Evolutionary conservation across 106 monocot genomes (phyloP).

Genomic region (Platanthera zijinensis): DNA sequence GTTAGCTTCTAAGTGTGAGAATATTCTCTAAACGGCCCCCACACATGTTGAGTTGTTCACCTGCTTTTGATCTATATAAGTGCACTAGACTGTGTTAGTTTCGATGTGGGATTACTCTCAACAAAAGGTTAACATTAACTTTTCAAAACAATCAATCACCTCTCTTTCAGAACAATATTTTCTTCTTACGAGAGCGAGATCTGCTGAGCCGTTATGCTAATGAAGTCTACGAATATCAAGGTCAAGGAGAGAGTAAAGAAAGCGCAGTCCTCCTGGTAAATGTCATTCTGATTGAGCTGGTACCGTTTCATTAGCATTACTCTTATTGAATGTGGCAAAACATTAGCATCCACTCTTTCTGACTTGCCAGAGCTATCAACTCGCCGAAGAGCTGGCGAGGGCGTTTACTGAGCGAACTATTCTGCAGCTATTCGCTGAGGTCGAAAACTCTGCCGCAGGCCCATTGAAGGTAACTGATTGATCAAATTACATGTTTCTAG

Average conservation of each 20-base stretch:
- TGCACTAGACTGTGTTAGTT: too few relatives aligned
- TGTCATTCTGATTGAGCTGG: neutral
- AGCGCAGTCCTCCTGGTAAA: constrained; percentile 57
- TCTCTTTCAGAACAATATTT: constrained; percentile 39
- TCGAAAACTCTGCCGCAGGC: constrained; percentile 30
- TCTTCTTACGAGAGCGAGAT: constrained; percentile 76
- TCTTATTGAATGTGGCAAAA: neutral
- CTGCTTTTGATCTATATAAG: too few relatives aligned
- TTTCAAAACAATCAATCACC: neutral
- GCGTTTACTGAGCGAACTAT: constrained; percentile 76
- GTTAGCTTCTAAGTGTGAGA: too few relatives aligned
- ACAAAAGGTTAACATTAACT: neutral
- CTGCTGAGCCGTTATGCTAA: constrained; percentile 45
- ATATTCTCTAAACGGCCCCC: too few relatives aligned
- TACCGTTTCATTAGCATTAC: neutral
- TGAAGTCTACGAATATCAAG: constrained; percentile 56
- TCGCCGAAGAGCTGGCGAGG: constrained; percentile 72
- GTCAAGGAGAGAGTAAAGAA: constrained; percentile 63
- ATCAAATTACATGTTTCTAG: neutral
- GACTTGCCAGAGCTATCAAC: constrained; percentile 66
- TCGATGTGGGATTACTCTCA: too few relatives aligned
- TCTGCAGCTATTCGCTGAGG: constrained; percentile 43
- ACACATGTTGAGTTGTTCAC: too few relatives aligned
- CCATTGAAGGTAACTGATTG: constrained; percentile 54
- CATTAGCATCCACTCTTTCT: neutral